Evolutionary conservation across 129 eudicot genomes (phyloP), one percentile per base, ranked within the genome.

Genomic region (Dittrichia graveolens): DNA sequence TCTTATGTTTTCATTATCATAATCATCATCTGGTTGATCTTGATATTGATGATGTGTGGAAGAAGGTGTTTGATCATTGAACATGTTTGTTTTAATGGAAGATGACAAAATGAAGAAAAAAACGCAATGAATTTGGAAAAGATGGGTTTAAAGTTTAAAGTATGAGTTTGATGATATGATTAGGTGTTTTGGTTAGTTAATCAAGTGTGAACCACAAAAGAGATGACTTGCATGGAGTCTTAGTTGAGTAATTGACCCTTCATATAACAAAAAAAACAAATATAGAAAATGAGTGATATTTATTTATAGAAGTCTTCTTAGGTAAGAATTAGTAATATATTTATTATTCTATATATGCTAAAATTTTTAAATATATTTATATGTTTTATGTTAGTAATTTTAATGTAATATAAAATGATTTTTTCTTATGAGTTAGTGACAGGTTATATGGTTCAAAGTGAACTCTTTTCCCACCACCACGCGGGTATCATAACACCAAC

Each of bases 1-100:
- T 65, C 96, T 73, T 6, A 82, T 81, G 67, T 49, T 65, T 61
- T 72, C 82, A 35, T 76, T 70, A 48, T 72, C 67, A 56, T 76
- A 65, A 12, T 72, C 74, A 47, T 42, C 40, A 39, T 57, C 40
- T n/a, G 61, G 69, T 34, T 71, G n/a, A 53, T 67, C 37, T 24
- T 73, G 72, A 40, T 73, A 5, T 38, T 75, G 64, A 9, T 66
- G 75, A 59, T 73, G 61, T 41, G 64, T 45, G 12, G 65, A 71
- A 67, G 78, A 74, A 11, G 80, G 76, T 72, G 46, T 78, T 78
- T 76, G 85, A 71, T 76, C 46, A 64, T 48, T 57, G 35, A 76
- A 15, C 85, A 81, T 81, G 48, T 58, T 71, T 68, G 74, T 58
- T 34, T 69, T 55, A 6, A 14, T 67, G 54, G 76, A 68, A 72